Evolutionary conservation across 495 filamentous ascomycete species (phyloP), one percentile per base, ranked within the genome.

Genomic region (Cercophora newfieldiana): DNA sequence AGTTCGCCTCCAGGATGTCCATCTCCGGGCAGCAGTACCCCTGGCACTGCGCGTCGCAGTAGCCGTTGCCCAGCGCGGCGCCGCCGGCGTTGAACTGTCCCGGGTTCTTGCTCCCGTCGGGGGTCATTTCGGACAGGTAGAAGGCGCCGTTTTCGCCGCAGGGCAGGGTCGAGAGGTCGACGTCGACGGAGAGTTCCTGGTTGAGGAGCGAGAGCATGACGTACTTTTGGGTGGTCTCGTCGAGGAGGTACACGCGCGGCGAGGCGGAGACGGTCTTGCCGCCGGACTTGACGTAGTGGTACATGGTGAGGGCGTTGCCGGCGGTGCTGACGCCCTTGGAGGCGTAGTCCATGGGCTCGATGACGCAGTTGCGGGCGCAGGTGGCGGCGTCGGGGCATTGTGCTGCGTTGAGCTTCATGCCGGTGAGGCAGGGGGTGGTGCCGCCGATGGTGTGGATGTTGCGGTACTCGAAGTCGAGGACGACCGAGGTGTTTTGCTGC

Each of bases 141-240:
- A 92, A 76, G 12, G 89, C 89, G 50, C 90, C 89, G 75, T 93
- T 91, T 66, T 88, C 83, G 33, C 89, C 89, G 68, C 89, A 92
- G 1, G 88, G 86, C 25, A 91, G 77, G 37, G 85, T 80, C n/a
- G 85, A 87, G 19, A 87, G 78, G 65, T 92, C 89, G 0, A 90
- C 88, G 63, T 88, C 86, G 65, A 92, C 90, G 7, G 85, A 86
- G 67, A 92, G 81, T 77, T 92, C 89, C 69, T 83, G 77, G 69
- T 85, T 85, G 64, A 86, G 74, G 3, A 90, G 78, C 64, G 85
- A 75, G 72, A 90, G 81, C 55, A 84, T 80, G 72, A 89, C 77
- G 73, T 92, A 92, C 26, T 71, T 70, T 5, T 70, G 78, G 2
- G 82, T 51, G 59, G n/a, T 76, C 48, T 77, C 75, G 21, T 79